Conservation (phyloP, 2,329 filamentous ascomycete species). For the Calonectria ilicicola region DNA sequence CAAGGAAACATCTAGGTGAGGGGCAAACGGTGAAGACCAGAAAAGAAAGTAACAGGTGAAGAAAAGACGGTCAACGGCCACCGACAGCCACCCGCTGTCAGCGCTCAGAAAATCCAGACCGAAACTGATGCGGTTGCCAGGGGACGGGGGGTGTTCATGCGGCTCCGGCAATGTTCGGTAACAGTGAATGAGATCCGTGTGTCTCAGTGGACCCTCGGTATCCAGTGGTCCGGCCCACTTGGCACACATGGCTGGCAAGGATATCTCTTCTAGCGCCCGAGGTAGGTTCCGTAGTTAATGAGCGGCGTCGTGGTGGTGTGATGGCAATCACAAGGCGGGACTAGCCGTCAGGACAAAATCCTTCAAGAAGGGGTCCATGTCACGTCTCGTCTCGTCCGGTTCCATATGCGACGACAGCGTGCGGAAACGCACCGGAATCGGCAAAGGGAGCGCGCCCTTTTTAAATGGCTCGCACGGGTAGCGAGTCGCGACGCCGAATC, state of each 20-base stretch:
- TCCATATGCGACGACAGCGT: slow-evolving; percentile 15
- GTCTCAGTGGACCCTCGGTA: slow-evolving; percentile 26
- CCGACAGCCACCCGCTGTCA: neutral
- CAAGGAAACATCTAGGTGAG: neutral
- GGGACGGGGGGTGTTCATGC: slow-evolving; percentile 37
- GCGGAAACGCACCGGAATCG: neutral
- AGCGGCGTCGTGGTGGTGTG: slow-evolving; percentile 15
- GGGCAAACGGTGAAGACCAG: neutral
- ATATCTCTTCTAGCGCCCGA: slow-evolving; percentile 17
- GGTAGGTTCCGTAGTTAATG: slow-evolving; percentile 9
- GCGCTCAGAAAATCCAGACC: neutral
- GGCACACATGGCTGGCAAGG: slow-evolving; percentile 29
- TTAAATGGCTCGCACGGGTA: slow-evolving; percentile 49
- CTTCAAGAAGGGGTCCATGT: slow-evolving; percentile 1
- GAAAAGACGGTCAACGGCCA: slow-evolving; percentile 5
- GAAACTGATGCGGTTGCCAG: slow-evolving; percentile 23
- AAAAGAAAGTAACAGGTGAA: neutral
- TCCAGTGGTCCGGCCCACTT: slow-evolving; percentile 34
- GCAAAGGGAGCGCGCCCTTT: neutral
- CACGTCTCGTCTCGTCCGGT: neutral
- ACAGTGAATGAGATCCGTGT: slow-evolving; percentile 36
- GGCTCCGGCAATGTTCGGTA: slow-evolving; percentile 38
- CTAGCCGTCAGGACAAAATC: neutral
- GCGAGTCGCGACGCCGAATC: slow-evolving; percentile 41
- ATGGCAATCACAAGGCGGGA: slow-evolving; percentile 14